A percentile compares a stretch with the other conserved stretches of the same genome.
phyloP scores from a whole-genome alignment of 306 rosid species.

The Vigna nakashimae region DNA sequence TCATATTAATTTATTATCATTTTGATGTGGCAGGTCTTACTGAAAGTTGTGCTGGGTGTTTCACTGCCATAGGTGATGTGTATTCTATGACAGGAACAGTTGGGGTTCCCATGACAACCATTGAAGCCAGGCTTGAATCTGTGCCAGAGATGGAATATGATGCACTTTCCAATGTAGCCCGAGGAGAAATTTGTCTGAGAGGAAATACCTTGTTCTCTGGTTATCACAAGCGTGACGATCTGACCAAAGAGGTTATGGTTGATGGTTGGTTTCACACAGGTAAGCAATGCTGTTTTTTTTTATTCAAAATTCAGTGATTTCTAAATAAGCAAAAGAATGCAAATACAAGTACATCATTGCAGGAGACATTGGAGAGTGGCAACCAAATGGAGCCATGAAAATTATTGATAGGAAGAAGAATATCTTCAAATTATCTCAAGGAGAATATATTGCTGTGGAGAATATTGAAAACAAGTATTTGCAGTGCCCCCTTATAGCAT shows the following conservation, averaged over 20 bases:
- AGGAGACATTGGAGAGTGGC: constrained; percentile 99
- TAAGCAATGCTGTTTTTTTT: constrained; percentile 39
- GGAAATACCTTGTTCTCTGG: constrained; percentile 81
- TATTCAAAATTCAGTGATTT: neutral
- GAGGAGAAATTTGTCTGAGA: constrained; percentile 88
- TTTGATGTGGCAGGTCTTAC: constrained; percentile 69
- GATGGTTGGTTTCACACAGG: constrained; percentile 99
- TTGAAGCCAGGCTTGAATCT: constrained; percentile 90
- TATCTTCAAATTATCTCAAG: constrained; percentile 93
- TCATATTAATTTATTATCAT: constrained; percentile 6
- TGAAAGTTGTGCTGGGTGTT: constrained; percentile 87
- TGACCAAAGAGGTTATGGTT: constrained; percentile 73
- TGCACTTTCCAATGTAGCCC: constrained; percentile 72
- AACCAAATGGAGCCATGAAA: constrained; percentile 88
- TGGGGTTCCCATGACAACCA: constrained; percentile 80
- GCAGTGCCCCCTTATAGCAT: constrained; percentile 78
- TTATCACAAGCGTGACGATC: constrained; percentile 85
- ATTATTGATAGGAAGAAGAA: constrained; percentile 92
- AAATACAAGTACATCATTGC: constrained; percentile 30
- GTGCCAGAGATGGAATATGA: constrained; percentile 65
- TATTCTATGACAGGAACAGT: constrained; percentile 82
- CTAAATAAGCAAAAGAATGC: neutral
- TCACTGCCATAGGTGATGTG: constrained; percentile 76
- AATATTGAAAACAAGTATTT: constrained; percentile 76
- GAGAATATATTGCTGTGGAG: constrained; percentile 95